Evolutionary conservation across 2,329 filamentous ascomycete genomes (phyloP), one percentile per base, ranked within the genome.

Genomic region (Ploettnerulaceae sp.): DNA sequence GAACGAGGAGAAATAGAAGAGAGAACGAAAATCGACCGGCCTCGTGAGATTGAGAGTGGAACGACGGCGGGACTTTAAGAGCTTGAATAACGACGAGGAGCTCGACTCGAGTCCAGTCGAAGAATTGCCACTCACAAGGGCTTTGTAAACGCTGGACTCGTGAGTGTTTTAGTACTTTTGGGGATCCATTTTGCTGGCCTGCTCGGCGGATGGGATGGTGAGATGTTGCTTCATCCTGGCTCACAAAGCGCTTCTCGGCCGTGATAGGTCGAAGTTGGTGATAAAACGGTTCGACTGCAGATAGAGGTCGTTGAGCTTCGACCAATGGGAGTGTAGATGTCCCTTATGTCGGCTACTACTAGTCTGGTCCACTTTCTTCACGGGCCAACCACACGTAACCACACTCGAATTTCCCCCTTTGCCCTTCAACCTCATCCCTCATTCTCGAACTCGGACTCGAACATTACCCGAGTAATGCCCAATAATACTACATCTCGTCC

Each of bases 141-240:
- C 39, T 50, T 59, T 58, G 58, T 61, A 58, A 53, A 55, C 58
- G 58, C 56, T 53, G 49, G 17, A 29, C 36, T 28, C 48, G 36
- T 29, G 26, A 29, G n/a, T 41, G 33, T 22, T 50, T 55, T 53
- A 53, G 49, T 53, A 44, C 9, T 44, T 45, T 41, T n/a, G n/a
- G 28, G 25, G 40, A 43, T 36, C 38, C 33, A 22, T 38, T 22
- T 22, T 37, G 14, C 8, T 17, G 42, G 33, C 7, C 17, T 36
- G 41, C 28, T 44, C 12, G 37, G 14, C 33, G 31, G 43, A 47
- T 36, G 38, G 32, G 43, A 51, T 28, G 34, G 44, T 37, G 41
- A 41, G 25, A 20, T 40, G 34, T 25, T 33, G 29, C 28, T 14
- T 24, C 26, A 42, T 25, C 7, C 21, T 42, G 29, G 29, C 8